Evolutionary conservation across 768 basidiomycete genomes (phyloP).

Genomic region (Xanthoconium stramineum): DNA sequence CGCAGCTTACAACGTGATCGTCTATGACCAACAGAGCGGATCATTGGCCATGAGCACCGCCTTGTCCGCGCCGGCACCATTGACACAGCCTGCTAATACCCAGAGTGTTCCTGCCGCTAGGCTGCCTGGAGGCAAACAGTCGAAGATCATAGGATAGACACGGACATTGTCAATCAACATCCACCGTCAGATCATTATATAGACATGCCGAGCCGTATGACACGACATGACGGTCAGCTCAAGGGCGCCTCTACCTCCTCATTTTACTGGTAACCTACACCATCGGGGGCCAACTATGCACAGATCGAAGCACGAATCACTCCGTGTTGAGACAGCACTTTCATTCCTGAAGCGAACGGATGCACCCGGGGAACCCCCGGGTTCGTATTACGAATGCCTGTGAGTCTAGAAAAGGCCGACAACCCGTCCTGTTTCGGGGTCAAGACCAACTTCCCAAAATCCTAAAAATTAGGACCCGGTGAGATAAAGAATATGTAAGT

Average conservation of each 20-base stretch:
- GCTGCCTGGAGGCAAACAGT: slow-evolving; percentile 35
- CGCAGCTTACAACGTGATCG: slow-evolving; percentile 59
- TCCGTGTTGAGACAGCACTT: slow-evolving; percentile 38
- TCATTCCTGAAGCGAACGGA: slow-evolving; percentile 10
- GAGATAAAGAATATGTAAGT: slow-evolving; percentile 6
- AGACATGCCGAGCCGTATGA: slow-evolving; percentile 1
- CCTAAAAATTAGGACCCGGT: slow-evolving; percentile 39
- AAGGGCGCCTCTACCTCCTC: neutral
- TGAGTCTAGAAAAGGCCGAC: slow-evolving; percentile 73
- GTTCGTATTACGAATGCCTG: slow-evolving; percentile 8
- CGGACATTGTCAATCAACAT: neutral
- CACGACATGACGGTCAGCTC: neutral
- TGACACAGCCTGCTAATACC: neutral
- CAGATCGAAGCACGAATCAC: slow-evolving; percentile 41
- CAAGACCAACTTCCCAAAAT: slow-evolving; percentile 88
- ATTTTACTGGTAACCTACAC: slow-evolving; percentile 16
- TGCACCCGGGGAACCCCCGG: slow-evolving; percentile 19
- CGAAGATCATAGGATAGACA: neutral
- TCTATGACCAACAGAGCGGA: slow-evolving; percentile 55
- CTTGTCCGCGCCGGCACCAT: slow-evolving; percentile 6
- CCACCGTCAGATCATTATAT: slow-evolving; percentile 1
- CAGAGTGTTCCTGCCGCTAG: slow-evolving; percentile 20
- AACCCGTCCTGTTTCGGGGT: slow-evolving; percentile 75
- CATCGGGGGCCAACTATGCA: slow-evolving; percentile 18
- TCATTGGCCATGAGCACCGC: slow-evolving; percentile 33